Evolutionary conservation across 192 early-diverging fungal genomes (phyloP).

Genomic region (Backusella australiensis): DNA sequence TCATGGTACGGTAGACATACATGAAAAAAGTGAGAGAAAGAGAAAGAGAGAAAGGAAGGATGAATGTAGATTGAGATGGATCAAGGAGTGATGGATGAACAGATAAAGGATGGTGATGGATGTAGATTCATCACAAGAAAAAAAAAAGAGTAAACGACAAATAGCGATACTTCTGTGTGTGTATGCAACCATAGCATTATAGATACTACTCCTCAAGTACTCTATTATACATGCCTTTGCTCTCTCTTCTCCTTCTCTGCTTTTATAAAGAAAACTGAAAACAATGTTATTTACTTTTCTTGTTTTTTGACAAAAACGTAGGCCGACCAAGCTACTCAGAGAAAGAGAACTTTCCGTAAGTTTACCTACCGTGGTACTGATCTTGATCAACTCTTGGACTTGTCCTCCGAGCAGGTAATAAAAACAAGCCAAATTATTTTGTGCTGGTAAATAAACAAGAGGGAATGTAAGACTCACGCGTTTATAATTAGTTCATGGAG

Average conservation of each 20-base stretch:
- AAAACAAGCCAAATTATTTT: neutral
- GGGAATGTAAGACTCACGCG: neutral
- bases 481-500: conserved; percentile 71
- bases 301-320: neutral
- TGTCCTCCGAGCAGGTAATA: conserved; percentile 77
- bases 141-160: too few species aligned
- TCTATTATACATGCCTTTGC: neutral
- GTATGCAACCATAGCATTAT: too few species aligned
- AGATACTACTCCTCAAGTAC: neutral
- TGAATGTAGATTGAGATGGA: neutral
- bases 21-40: neutral
- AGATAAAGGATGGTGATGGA: neutral
- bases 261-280: neutral
- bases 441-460: neutral
- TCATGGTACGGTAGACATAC: conserved; percentile 3
- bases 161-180: too few species aligned
- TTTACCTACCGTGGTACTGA: conserved; percentile 98
- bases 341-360: conserved; percentile 97
- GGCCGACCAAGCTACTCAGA: conserved; percentile 46
- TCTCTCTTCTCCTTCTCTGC: neutral
- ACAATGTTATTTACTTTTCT: neutral
- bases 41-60: neutral
- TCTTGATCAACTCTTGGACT: conserved; percentile 94
- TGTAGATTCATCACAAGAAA: neutral
- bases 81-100: neutral